Evolutionary conservation across 257 asterid species (phyloP).

Genomic region (Solanum chmielewskii): DNA sequence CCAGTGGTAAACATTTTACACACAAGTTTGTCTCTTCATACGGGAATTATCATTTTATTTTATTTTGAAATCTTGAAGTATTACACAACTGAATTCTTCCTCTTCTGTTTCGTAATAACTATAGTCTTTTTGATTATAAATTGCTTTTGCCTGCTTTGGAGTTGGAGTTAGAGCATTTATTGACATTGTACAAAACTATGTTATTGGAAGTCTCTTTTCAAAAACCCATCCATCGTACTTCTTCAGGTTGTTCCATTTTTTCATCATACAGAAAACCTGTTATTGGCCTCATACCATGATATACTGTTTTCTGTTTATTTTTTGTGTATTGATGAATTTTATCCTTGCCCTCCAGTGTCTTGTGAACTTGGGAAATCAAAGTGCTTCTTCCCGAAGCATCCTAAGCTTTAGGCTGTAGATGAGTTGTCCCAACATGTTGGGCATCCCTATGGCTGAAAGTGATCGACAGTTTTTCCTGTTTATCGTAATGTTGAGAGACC

Average conservation of each 20-base stretch:
- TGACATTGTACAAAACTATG: neutral
- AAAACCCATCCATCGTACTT: neutral
- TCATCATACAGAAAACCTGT: neutral
- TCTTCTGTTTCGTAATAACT: neutral
- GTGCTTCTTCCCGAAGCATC: neutral
- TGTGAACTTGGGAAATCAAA: neutral
- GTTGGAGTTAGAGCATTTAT: neutral
- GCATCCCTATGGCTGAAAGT: neutral
- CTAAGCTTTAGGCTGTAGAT: neutral
- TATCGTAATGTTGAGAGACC: neutral
- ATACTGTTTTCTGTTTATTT: neutral
- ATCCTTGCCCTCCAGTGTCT: neutral
- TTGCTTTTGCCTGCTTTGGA: neutral
- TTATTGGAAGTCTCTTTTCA: neutral
- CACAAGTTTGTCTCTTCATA: neutral
- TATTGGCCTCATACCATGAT: neutral
- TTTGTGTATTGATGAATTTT: neutral
- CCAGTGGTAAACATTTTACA: slow-evolving; percentile 35
- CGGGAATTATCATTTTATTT: neutral
- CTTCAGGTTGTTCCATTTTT: neutral
- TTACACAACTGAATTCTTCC: neutral
- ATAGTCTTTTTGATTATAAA: neutral
- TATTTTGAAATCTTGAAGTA: neutral
- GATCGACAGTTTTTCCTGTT: neutral
- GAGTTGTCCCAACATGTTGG: neutral